Conservation (phyloP, 441 rosid genomes). For the Codiaeum variegatum region DNA sequence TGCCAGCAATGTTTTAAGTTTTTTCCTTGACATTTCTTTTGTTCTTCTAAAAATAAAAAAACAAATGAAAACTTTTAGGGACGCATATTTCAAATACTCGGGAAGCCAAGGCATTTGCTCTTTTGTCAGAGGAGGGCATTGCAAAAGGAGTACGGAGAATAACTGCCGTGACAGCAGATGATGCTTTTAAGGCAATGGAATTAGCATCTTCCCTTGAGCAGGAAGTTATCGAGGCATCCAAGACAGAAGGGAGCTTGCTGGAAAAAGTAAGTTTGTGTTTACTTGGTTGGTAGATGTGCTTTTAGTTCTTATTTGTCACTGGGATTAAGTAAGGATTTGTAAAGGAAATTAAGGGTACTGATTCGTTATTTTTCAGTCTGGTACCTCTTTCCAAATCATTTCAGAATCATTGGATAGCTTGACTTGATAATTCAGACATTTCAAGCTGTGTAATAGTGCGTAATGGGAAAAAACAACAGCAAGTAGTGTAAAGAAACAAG, state of each 20-base stretch:
- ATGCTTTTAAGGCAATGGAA: conserved; percentile 70
- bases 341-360: too few species aligned
- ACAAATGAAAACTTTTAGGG: conserved; percentile 17
- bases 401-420: too few species aligned
- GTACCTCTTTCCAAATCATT: too few species aligned
- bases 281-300: background rate
- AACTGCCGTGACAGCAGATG: conserved; percentile 83
- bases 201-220: conserved; percentile 55
- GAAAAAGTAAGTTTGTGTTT: conserved; percentile 63
- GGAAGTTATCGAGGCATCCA: conserved; percentile 64
- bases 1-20: conserved; percentile 10
- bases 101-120: conserved; percentile 93
- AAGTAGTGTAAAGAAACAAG: too few species aligned
- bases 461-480: too few species aligned
- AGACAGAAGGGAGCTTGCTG: conserved; percentile 55
- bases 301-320: too few species aligned
- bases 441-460: too few species aligned
- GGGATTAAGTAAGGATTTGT: too few species aligned
- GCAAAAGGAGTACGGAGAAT: conserved; percentile 87
- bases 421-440: too few species aligned
- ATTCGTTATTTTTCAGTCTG: too few species aligned
- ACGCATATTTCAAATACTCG: conserved; percentile 70
- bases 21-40: background rate
- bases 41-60: background rate
- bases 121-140: conserved; percentile 93